phyloP scores from a whole-genome alignment of 2,329 filamentous ascomycete species.

The Aspergillus sp. region DNA sequence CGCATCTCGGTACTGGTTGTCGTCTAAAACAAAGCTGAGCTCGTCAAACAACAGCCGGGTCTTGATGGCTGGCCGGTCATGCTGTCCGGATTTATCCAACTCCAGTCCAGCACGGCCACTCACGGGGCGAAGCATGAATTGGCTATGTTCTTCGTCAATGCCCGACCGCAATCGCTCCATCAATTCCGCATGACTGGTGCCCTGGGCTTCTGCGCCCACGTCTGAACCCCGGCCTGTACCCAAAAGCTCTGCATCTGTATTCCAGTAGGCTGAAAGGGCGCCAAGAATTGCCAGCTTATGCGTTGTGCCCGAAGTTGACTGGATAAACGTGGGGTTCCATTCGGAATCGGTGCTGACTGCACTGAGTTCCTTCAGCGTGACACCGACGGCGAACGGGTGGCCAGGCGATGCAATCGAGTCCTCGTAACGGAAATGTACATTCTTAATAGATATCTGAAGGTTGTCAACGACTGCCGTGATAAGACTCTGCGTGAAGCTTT shows the following conservation, averaged over 20 bases:
- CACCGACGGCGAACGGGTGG: constrained; percentile 88
- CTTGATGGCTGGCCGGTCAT: constrained; percentile 80
- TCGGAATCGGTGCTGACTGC: constrained; percentile 92
- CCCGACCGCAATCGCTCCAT: constrained; percentile 73
- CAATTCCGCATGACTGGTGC: constrained; percentile 70
- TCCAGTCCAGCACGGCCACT: constrained; percentile 93
- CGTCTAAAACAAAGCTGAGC: constrained; percentile 94
- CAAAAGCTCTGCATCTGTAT: constrained; percentile 84
- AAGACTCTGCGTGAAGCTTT: constrained; percentile 94
- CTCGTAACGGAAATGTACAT: constrained; percentile 97
- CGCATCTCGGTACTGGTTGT: constrained; percentile 94
- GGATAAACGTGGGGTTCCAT: constrained; percentile 95
- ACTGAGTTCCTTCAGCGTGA: constrained; percentile 94
- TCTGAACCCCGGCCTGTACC: constrained; percentile 76
- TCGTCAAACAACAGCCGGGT: constrained; percentile 92
- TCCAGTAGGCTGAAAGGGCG: constrained; percentile 94
- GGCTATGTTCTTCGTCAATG: constrained; percentile 75
- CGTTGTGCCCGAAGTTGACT: constrained; percentile 76
- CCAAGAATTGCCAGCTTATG: constrained; percentile 93
- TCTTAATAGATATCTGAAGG: constrained; percentile 94
- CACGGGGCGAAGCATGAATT: constrained; percentile 95
- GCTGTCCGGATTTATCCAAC: constrained; percentile 85
- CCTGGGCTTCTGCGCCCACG: constrained; percentile 56
- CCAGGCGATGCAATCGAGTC: constrained; percentile 93
- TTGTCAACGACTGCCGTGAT: constrained; percentile 98